Evolutionary conservation across 768 basidiomycete genomes (phyloP), one percentile per base, ranked within the genome.

Genomic region (Phaeolepiota aurea): DNA sequence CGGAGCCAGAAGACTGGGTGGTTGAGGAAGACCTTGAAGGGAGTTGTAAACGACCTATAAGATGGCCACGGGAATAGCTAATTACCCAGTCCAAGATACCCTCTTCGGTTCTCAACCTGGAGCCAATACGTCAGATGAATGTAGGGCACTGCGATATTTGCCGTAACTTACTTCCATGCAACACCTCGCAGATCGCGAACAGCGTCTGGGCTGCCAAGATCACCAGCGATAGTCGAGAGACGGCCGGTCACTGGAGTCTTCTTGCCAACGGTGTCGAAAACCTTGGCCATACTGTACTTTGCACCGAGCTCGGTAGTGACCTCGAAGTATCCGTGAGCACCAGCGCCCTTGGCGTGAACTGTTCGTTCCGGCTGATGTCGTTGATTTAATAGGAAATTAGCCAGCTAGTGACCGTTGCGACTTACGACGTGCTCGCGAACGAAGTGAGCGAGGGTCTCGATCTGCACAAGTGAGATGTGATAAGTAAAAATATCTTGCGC

Each of bases 161-260:
- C 37, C 12, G 48, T 44, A 18, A 62, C 66, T 30, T 62, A 66
- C 58, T 74, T 65, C 18, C 65, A 57, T 1, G 72, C 73, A 47
- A 78, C 73, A 1, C 77, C 77, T 43, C 76, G 61, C 3, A 74
- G 66, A 42, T 79, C 75, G 22, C 75, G 56, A 20, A 66, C 60
- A 37, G 55, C 55, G 48, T 78, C 76, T 1, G 73, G 63, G 16
- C 63, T 64, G 12, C 76, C 76, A 32, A 64, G 53, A 12, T 70
- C 68, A n/a, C 76, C 74, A 11, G 63, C 62, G 33, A 79, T 77
- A 20, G 77, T 80, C 21, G 68, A 71, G 58, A 78, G 74, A 13
- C 77, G 65, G 7, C 71, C 63, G n/a, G 61, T 60, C 21, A 63
- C 55, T 10, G 61, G 55, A 3, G 57, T 59, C 25, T 46, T 48